These are phyloP conservation scores for Orychophragmus violaceus DNA, from an alignment of 345 rosid species.

Conservation along the genomic window DNA sequence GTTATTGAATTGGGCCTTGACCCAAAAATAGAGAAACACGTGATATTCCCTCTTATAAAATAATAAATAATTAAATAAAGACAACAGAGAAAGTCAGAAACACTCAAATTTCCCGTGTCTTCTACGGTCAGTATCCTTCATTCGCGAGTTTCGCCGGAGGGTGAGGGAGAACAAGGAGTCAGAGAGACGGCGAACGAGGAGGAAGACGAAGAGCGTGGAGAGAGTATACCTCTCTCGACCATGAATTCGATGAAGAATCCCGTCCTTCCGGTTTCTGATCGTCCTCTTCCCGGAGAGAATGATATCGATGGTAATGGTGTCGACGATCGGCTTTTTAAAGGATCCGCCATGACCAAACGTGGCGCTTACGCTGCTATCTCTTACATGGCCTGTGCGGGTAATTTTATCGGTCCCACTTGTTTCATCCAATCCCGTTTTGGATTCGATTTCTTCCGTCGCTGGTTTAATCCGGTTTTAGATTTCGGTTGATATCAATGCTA, in stretches of 20 bases:
- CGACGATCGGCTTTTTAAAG: conserved; percentile 67
- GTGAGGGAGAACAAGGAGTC: too few relatives aligned
- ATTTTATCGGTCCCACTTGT: background rate
- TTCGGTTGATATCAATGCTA: background rate
- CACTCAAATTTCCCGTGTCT: conserved; percentile 22
- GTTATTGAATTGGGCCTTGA: conserved; percentile 17
- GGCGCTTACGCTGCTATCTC: conserved; percentile 87
- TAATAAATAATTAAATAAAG: background rate
- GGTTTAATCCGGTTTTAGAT: background rate
- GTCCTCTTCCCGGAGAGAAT: conserved; percentile 49
- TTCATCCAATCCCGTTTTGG: background rate
- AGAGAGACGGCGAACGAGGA: conserved; percentile 11
- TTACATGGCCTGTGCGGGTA: conserved; percentile 96
- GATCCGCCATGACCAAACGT: conserved; percentile 89
- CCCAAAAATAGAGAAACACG: background rate
- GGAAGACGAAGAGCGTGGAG: conserved; percentile 21
- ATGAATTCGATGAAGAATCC: conserved; percentile 43
- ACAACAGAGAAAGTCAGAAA: background rate
- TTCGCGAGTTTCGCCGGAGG: conserved; percentile 18
- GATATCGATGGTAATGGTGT: conserved; percentile 45
- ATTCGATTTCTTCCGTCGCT: background rate
- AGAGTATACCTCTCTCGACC: conserved; percentile 40
- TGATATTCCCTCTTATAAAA: background rate
- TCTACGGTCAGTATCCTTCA: conserved; percentile 25
- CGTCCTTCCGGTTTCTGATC: conserved; percentile 61